Evolutionary conservation across 371 early-diverging fungal genomes (phyloP).

Genomic region (Mortierella sp.): DNA sequence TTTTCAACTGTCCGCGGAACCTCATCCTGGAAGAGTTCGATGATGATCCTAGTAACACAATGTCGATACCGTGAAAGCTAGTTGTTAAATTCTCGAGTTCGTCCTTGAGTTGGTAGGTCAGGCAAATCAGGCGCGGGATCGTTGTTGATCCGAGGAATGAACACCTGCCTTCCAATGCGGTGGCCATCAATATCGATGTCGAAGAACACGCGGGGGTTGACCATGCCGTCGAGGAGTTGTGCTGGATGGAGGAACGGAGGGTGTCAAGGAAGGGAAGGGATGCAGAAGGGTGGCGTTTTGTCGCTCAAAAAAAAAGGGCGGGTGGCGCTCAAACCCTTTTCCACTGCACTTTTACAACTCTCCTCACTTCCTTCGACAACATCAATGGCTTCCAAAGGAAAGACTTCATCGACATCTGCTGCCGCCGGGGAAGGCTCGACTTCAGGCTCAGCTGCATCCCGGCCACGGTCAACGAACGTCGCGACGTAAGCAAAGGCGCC

Average conservation of each 20-base stretch:
- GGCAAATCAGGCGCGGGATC: too few species aligned
- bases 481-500: slow-evolving; percentile 11
- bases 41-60: slow-evolving; percentile 90
- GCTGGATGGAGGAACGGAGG: background rate
- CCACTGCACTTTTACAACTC: too few species aligned
- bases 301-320: too few species aligned
- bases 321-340: too few species aligned
- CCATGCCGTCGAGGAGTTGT: slow-evolving; percentile 29
- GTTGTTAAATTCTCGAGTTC: too few species aligned
- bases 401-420: background rate
- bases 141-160: background rate
- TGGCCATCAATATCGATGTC: slow-evolving; percentile 75
- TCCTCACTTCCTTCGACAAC: background rate
- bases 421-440: slow-evolving; percentile 1
- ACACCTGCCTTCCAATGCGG: slow-evolving; percentile 44
- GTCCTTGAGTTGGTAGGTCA: too few species aligned
- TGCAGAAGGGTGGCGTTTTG: too few species aligned
- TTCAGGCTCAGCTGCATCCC: slow-evolving; percentile 11
- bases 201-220: slow-evolving; percentile 74
- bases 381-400: background rate
- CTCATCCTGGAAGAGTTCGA: slow-evolving; percentile 94
- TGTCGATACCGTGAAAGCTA: too few species aligned
- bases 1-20: slow-evolving; percentile 98
- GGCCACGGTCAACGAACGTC: slow-evolving; percentile 13
- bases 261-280: too few species aligned